Conservation (phyloP, 495 filamentous ascomycete genomes). For the Margaritispora aquatica region DNA sequence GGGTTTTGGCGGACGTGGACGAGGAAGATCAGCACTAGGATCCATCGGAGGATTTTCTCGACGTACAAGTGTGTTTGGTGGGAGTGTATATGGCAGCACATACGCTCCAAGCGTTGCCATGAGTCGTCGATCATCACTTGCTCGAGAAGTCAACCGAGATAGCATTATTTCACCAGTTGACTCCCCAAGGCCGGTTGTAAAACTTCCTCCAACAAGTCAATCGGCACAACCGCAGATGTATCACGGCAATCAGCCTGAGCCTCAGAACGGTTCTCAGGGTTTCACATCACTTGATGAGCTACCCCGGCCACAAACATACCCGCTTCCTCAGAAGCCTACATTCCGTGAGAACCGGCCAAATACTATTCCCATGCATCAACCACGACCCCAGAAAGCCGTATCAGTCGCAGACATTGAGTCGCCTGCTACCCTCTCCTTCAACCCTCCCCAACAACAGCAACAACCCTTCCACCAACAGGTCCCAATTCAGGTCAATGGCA, state of each 20-base stretch:
- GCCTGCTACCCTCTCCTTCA: conserved; percentile 63
- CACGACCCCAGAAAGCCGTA: conserved; percentile 88
- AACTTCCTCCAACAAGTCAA: conserved; percentile 60
- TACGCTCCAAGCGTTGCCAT: conserved; percentile 91
- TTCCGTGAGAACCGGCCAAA: conserved; percentile 73
- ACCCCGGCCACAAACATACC: conserved; percentile 50
- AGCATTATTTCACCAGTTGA: conserved; percentile 67
- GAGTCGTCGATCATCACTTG: conserved; percentile 86
- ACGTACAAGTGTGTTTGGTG: conserved; percentile 64
- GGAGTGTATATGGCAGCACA: conserved; percentile 74
- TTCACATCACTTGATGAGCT: conserved; percentile 29
- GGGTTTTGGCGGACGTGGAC: conserved; percentile 61
- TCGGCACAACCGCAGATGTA: conserved; percentile 21
- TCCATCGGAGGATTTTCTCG: conserved; percentile 62
- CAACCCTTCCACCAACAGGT: conserved; percentile 93
- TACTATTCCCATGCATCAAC: conserved; percentile 88
- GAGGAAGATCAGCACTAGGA: conserved; percentile 59
- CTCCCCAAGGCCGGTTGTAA: conserved; percentile 78
- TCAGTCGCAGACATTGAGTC: conserved; percentile 93
- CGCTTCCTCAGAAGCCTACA: conserved; percentile 62
- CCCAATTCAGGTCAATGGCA: conserved; percentile 58
- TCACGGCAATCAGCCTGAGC: conserved; percentile 10
- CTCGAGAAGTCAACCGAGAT: conserved; percentile 67
- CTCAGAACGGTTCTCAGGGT: conserved; percentile 22
- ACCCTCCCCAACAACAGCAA: conserved; percentile 57